Conservation (phyloP, 805 yeast genomes). For the Zygosaccharomyces bailii region DNA sequence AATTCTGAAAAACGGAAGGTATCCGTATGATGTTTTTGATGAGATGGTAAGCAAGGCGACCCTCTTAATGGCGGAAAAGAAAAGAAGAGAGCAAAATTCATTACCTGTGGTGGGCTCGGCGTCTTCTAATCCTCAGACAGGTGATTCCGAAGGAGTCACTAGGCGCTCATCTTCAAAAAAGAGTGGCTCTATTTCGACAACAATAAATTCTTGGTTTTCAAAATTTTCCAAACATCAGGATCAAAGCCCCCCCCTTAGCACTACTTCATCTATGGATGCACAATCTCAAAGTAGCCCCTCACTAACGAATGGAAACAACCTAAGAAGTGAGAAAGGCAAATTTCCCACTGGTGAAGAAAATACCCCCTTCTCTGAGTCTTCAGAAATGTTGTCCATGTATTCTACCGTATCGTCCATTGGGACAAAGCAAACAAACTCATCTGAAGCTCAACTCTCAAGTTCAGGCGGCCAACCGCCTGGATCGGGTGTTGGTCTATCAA, state of each 20-base stretch:
- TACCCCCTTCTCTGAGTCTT: conserved; percentile 13
- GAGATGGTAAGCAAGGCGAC: conserved; percentile 24
- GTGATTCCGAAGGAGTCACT: neutral
- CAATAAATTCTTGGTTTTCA: conserved; percentile 22
- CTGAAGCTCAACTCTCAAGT: conserved; percentile 14
- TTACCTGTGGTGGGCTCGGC: conserved; percentile 9
- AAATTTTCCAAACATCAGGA: conserved; percentile 12
- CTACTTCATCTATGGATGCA: neutral
- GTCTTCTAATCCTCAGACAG: neutral
- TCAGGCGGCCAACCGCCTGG: neutral
- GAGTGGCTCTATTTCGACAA: conserved; percentile 13
- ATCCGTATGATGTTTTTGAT: conserved; percentile 30
- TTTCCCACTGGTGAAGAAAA: conserved; percentile 6
- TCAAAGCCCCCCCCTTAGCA: neutral
- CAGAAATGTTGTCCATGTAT: conserved; percentile 24
- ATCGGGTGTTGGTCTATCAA: neutral
- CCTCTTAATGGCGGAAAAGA: conserved; percentile 16
- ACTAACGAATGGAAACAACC: neutral
- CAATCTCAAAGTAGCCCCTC: neutral
- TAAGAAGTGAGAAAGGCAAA: neutral
- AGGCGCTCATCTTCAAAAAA: conserved; percentile 1
- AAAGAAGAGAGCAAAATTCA: conserved; percentile 12
- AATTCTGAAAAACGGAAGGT: conserved; percentile 21
- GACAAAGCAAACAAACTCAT: conserved; percentile 17
- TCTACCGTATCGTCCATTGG: conserved; percentile 22